These are phyloP conservation scores for Didymella sp. DNA, from an alignment of 2,329 filamentous ascomycete species.

Conservation along the genomic window DNA sequence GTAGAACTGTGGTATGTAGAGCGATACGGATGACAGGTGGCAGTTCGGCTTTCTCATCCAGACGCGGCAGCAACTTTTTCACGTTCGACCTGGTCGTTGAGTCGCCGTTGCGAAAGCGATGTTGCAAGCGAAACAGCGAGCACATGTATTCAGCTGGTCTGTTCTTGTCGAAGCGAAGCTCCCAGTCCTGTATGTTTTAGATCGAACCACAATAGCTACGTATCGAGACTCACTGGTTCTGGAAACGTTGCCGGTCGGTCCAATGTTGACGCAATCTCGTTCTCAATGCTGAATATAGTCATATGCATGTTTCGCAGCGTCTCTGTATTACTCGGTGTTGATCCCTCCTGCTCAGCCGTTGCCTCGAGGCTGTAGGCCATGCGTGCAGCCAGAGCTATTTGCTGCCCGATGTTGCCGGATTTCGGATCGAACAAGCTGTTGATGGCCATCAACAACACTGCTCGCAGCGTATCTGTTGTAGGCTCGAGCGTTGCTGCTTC, in stretches of 20 bases:
- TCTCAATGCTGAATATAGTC: slow-evolving; percentile 47
- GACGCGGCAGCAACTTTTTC: slow-evolving; percentile 33
- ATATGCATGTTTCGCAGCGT: slow-evolving; percentile 44
- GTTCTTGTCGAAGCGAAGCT: slow-evolving; percentile 36
- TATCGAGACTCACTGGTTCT: slow-evolving; percentile 37
- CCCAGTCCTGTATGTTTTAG: slow-evolving; percentile 35
- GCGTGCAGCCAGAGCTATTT: slow-evolving; percentile 46
- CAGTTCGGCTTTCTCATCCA: slow-evolving; percentile 37
- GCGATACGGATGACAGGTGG: slow-evolving; percentile 39
- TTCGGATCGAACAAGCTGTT: slow-evolving; percentile 48
- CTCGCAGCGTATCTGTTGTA: slow-evolving; percentile 41
- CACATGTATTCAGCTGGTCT: slow-evolving; percentile 45
- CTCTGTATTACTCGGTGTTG: slow-evolving; percentile 28
- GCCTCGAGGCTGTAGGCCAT: slow-evolving; percentile 43
- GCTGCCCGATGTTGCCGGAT: slow-evolving; percentile 46
- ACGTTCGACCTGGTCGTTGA: slow-evolving; percentile 26
- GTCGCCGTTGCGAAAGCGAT: slow-evolving; percentile 46
- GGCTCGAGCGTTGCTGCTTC: slow-evolving; percentile 44
- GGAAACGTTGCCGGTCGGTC: slow-evolving; percentile 47
- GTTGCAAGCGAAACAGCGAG: slow-evolving; percentile 45
- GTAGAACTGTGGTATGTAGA: slow-evolving; percentile 43
- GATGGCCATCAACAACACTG: slow-evolving; percentile 44
- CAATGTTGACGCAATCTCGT: slow-evolving; percentile 45
- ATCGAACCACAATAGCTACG: not conserved
- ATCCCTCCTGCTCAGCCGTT: slow-evolving; percentile 37